These are phyloP conservation scores for Ganoderma sp. DNA, from an alignment of 1,284 basidiomycete genomes.

Conservation along the genomic window DNA sequence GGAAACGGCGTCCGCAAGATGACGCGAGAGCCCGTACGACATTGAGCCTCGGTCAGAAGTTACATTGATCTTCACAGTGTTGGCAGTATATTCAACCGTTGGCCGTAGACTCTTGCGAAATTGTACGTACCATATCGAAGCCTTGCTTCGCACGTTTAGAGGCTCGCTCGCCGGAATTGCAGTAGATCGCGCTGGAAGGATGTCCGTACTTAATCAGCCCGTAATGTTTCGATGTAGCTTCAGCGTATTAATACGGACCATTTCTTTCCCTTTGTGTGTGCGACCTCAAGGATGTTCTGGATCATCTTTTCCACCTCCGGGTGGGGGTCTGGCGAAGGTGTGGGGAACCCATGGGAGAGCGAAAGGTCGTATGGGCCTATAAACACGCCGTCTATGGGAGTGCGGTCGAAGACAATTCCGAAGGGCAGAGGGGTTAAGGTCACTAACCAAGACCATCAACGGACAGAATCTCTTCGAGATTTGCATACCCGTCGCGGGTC, in stretches of 20 bases:
- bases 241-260: slow-evolving; percentile 49
- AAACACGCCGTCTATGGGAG: slow-evolving; percentile 56
- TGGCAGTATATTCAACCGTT: background rate
- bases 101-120: background rate
- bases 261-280: slow-evolving; percentile 68
- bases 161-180: slow-evolving; percentile 47
- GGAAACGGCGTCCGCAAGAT: slow-evolving; percentile 42
- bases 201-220: background rate
- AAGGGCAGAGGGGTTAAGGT: too few relatives aligned
- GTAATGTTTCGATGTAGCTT: too few relatives aligned
- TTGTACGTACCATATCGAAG: slow-evolving; percentile 45
- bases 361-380: slow-evolving; percentile 76
- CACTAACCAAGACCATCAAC: slow-evolving; percentile 67
- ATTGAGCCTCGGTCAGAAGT: slow-evolving; percentile 54
- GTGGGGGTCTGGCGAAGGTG: slow-evolving; percentile 68
- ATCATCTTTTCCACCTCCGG: slow-evolving; percentile 68
- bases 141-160: slow-evolving; percentile 48
- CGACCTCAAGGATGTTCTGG: slow-evolving; percentile 56
- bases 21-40: slow-evolving; percentile 46
- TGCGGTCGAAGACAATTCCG: background rate
- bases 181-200: slow-evolving; percentile 37
- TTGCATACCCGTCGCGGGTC: slow-evolving; percentile 62
- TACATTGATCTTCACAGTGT: slow-evolving; percentile 54
- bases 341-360: slow-evolving; percentile 59
- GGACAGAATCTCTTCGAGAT: slow-evolving; percentile 64